Conservation (phyloP, 176 grass and related monocot species). For the Typha latifolia region DNA sequence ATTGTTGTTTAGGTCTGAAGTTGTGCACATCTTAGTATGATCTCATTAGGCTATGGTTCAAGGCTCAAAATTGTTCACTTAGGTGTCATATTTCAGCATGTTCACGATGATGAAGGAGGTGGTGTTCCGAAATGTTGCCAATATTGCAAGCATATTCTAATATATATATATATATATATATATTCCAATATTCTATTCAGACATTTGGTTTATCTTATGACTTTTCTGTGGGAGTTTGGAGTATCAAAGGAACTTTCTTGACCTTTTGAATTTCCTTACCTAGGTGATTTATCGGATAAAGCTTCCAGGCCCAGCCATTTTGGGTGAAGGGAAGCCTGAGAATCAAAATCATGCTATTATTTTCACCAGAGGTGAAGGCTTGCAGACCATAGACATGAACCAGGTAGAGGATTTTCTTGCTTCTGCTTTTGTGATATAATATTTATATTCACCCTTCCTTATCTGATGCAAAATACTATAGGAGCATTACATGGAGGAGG, state of each 20-base stretch:
- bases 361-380: slow-evolving; percentile 87
- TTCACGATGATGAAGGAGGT: no score
- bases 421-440: slow-evolving; percentile 9
- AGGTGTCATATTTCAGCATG: no score
- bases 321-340: slow-evolving; percentile 97
- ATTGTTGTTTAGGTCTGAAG: no score
- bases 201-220: no score
- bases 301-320: slow-evolving; percentile 78
- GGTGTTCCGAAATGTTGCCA: no score
- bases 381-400: slow-evolving; percentile 98
- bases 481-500: slow-evolving; percentile 98
- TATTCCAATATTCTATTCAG: no score
- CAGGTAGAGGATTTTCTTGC: slow-evolving; percentile 43
- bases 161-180: no score
- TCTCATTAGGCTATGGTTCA: no score
- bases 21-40: no score
- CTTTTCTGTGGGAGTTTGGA: no score
- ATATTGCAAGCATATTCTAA: no score
- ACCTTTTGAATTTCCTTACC: slow-evolving; percentile 12
- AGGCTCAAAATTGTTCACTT: no score
- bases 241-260: slow-evolving; percentile 8
- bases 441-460: slow-evolving; percentile 3
- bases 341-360: slow-evolving; percentile 99
- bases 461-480: slow-evolving; percentile 26
- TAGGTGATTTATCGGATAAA: slow-evolving; percentile 97